Evolutionary conservation across 768 basidiomycete species (phyloP).

Genomic region (Rubroboletus pulcherrimus): DNA sequence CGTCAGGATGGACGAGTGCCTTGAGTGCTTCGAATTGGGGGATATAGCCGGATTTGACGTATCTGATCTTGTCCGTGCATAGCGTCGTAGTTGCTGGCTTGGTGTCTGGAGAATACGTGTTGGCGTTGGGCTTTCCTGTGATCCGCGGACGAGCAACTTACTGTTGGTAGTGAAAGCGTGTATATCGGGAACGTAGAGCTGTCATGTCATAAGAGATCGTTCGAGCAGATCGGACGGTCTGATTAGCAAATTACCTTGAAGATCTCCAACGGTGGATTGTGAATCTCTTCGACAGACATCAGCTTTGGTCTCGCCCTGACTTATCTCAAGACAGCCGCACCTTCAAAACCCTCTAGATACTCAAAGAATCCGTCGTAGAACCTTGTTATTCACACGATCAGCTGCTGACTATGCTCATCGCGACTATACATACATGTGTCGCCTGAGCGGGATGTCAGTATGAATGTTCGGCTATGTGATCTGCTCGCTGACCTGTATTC

Average conservation of each 20-base stretch:
- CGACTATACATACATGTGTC: constrained; percentile 21
- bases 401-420: background rate
- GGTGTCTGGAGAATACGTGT: constrained; percentile 9
- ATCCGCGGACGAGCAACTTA: constrained; percentile 1
- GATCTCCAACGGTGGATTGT: constrained; percentile 23
- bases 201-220: background rate
- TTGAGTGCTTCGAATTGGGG: constrained; percentile 63
- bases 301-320: background rate
- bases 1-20: constrained; percentile 52
- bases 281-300: constrained; percentile 16
- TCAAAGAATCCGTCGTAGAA: constrained; percentile 31
- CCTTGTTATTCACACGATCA: constrained; percentile 10
- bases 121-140: background rate
- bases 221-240: too few species aligned
- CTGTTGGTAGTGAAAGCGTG: constrained; percentile 19
- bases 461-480: background rate
- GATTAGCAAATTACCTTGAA: constrained; percentile 18
- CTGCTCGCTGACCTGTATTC: constrained; percentile 34
- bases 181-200: constrained; percentile 28
- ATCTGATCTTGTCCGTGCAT: constrained; percentile 57
- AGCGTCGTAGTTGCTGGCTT: constrained; percentile 21
- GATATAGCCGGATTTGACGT: constrained; percentile 58
- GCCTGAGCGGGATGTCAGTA: constrained; percentile 13
- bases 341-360: constrained; percentile 25
- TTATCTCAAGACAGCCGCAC: constrained; percentile 1